Conservation (phyloP, 257 asterid genomes). For the Eucommia ulmoides region DNA sequence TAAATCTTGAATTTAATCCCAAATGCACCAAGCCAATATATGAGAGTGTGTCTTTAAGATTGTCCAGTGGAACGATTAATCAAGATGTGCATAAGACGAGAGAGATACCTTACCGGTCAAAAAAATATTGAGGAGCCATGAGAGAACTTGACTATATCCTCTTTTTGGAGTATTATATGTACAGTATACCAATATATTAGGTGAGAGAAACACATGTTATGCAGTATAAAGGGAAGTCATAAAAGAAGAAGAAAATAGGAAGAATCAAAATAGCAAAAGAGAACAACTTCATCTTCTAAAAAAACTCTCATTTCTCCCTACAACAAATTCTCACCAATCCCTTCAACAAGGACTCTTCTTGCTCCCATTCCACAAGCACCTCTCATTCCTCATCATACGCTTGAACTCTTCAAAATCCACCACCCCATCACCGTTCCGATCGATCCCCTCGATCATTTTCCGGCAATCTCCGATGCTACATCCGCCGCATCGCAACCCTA, state of each 20-base stretch:
- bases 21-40: too few species aligned
- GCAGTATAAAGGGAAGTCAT: too few species aligned
- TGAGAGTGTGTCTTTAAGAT: too few species aligned
- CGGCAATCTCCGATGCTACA: slow-evolving; percentile 35
- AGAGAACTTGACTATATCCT: too few species aligned
- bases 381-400: slow-evolving; percentile 45
- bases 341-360: background rate
- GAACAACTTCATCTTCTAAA: too few species aligned
- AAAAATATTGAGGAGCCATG: too few species aligned
- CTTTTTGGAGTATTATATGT: too few species aligned
- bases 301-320: background rate
- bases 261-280: too few species aligned
- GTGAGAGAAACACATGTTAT: too few species aligned
- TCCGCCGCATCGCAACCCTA: slow-evolving; percentile 33
- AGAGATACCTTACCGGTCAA: background rate
- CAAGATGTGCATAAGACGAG: background rate
- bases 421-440: slow-evolving; percentile 60
- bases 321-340: background rate
- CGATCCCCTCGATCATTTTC: slow-evolving; percentile 52
- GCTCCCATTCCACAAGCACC: background rate
- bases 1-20: too few species aligned
- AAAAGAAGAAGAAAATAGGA: too few species aligned
- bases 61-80: background rate
- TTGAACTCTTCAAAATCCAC: slow-evolving; percentile 54
- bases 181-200: too few species aligned